Evolutionary conservation across 257 asterid genomes (phyloP), one percentile per base, ranked within the genome.

Genomic region (Eucommia ulmoides): DNA sequence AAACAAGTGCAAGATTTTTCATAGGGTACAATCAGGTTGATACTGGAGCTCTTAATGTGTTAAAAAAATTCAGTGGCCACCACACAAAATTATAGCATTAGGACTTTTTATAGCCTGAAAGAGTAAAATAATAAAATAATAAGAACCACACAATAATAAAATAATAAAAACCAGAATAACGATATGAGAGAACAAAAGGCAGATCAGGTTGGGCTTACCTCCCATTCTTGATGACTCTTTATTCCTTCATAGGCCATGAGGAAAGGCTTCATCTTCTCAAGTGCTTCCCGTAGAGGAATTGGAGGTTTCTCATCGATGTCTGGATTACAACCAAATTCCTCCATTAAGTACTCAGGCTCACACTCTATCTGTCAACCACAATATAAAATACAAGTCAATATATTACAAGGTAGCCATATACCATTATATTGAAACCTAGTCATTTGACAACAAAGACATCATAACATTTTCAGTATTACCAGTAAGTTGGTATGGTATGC

Each of bases 181-280:
- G n/a, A n/a, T n/a, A n/a, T n/a, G n/a, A n/a, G n/a, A n/a, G n/a
- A n/a, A n/a, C n/a, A n/a, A n/a, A n/a, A n/a, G n/a, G n/a, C n/a
- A n/a, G n/a, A n/a, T n/a, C n/a, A n/a, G 17, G 52, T 18, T 35
- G 47, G 15, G 1, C 58, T 49, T 74, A 91, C 98, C 98, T 91
- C 94, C 98, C 96, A 91, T 74, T 91, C 96, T 74, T 81, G 75
- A 41, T 86, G 93, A 68, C 59, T 72, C 60, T 75, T 52, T 54
- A 91, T 81, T 64, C 93, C 91, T 76, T 76, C 93, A 68, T 79
- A 77, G 21, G 65, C 59, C 92, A 86, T 79, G 44, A 91, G 72
- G 81, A 83, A 85, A 3, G 96, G 96, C 69, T 89, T 89, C 80
- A 76, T 55, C 79, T 89, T 89, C 74, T 85, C 93, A 20, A 89